Evolutionary conservation across 1,284 basidiomycete genomes (phyloP).

Genomic region (Austroboletus novae-zelandiae): DNA sequence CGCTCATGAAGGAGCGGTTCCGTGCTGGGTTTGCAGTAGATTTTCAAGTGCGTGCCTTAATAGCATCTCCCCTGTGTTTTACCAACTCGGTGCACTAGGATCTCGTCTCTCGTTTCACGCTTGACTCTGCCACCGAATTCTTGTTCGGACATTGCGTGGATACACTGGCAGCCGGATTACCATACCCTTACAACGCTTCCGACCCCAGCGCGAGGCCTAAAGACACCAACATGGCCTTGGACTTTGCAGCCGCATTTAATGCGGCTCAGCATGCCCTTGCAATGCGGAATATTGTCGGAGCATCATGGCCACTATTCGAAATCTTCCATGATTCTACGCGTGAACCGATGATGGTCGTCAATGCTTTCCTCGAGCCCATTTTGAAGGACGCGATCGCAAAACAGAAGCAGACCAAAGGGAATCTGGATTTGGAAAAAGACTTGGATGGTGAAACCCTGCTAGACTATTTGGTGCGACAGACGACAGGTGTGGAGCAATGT

Average conservation of each 20-base stretch:
- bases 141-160: slow-evolving; percentile 38
- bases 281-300: slow-evolving; percentile 34
- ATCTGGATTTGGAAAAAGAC: slow-evolving; percentile 7
- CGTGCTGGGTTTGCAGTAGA: slow-evolving; percentile 38
- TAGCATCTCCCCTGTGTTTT: background rate
- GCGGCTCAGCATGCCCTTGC: slow-evolving; percentile 32
- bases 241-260: slow-evolving; percentile 37
- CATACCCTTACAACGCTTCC: slow-evolving; percentile 29
- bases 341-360: slow-evolving; percentile 39
- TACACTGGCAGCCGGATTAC: slow-evolving; percentile 27
- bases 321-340: slow-evolving; percentile 33
- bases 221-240: slow-evolving; percentile 20
- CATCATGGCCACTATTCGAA: slow-evolving; percentile 41
- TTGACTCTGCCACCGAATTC: slow-evolving; percentile 39
- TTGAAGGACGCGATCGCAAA: slow-evolving; percentile 32
- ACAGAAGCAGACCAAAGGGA: slow-evolving; percentile 21
- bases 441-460: slow-evolving; percentile 46
- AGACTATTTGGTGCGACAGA: slow-evolving; percentile 49
- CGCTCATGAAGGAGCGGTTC: slow-evolving; percentile 35
- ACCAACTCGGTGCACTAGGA: slow-evolving; percentile 30
- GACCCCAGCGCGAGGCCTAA: background rate
- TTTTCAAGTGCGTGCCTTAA: slow-evolving; percentile 35
- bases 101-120: slow-evolving; percentile 5
- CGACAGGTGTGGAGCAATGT: slow-evolving; percentile 38
- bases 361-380: slow-evolving; percentile 38